Conservation (phyloP, 2,329 filamentous ascomycete species). For the Penicillium sp. region DNA sequence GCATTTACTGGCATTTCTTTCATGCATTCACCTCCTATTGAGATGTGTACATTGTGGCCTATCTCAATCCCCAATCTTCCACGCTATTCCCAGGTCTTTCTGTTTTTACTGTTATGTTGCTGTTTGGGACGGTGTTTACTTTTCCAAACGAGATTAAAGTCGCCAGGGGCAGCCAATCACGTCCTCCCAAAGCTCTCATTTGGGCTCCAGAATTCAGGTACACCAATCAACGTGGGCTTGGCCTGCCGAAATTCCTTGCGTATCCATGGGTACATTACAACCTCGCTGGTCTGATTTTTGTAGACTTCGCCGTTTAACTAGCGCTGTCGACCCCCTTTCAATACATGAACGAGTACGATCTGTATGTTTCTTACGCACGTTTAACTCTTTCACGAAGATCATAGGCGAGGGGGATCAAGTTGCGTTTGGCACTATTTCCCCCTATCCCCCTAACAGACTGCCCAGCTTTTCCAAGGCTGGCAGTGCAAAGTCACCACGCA, state of each 20-base stretch:
- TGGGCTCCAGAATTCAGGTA: constrained; percentile 27
- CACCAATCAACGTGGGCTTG: constrained; percentile 31
- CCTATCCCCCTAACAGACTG: constrained; percentile 1
- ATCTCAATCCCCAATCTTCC: background rate
- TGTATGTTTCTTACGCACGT: no score
- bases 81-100: background rate
- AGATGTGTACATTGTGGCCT: background rate
- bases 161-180: constrained; percentile 28
- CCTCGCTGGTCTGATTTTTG: background rate
- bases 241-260: constrained; percentile 19
- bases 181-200: background rate
- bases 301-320: background rate
- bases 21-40: background rate
- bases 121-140: constrained; percentile 26
- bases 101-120: constrained; percentile 24
- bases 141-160: constrained; percentile 26
- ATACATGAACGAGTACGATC: no score
- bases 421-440: background rate
- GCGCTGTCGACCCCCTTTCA: background rate
- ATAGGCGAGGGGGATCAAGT: constrained; percentile 13
- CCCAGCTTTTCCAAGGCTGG: constrained; percentile 6
- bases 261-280: constrained; percentile 22
- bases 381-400: constrained; percentile 8
- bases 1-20: background rate
- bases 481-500: constrained; percentile 3